phyloP scores from a whole-genome alignment of 176 grass and related monocot species.

The Oryza glumipatula region DNA sequence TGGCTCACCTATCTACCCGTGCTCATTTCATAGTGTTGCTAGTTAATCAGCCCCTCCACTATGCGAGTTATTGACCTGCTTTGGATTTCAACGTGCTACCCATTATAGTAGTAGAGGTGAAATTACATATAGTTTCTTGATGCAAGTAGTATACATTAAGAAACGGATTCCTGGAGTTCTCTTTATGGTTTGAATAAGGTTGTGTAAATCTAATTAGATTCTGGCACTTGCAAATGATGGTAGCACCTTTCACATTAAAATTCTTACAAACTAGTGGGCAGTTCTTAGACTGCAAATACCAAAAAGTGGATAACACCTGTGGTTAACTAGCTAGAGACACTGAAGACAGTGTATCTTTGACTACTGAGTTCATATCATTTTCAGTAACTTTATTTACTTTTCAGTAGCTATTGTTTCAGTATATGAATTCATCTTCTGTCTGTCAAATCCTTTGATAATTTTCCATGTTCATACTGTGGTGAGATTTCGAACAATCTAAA shows the following conservation, averaged over 20 bases:
- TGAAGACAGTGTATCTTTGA: conserved; percentile 19
- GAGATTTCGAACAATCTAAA: conserved; percentile 2
- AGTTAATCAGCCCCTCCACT: neutral
- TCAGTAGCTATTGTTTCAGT: neutral
- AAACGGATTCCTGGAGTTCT: neutral
- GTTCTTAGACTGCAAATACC: conserved; percentile 12
- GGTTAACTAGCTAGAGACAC: neutral
- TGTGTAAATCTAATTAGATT: conserved; percentile 29
- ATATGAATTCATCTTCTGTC: conserved; percentile 32
- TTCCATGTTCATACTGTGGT: neutral
- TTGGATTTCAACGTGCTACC: neutral
- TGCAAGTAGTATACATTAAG: conserved; percentile 10
- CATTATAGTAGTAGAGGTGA: neutral
- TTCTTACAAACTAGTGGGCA: neutral
- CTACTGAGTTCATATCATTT: conserved; percentile 5
- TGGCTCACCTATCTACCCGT: conserved; percentile 9
- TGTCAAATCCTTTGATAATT: conserved; percentile 20
- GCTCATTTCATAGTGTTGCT: neutral
- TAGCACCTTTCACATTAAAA: neutral
- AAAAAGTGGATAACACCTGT: neutral
- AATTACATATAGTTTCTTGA: neutral
- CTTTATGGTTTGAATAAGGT: neutral
- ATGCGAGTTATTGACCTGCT: conserved; percentile 26
- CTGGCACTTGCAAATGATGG: neutral
- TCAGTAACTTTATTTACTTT: conserved; percentile 7